These are phyloP conservation scores for Sporodiniella umbellata DNA, from an alignment of 371 early-diverging fungal genomes.

Conservation along the genomic window DNA sequence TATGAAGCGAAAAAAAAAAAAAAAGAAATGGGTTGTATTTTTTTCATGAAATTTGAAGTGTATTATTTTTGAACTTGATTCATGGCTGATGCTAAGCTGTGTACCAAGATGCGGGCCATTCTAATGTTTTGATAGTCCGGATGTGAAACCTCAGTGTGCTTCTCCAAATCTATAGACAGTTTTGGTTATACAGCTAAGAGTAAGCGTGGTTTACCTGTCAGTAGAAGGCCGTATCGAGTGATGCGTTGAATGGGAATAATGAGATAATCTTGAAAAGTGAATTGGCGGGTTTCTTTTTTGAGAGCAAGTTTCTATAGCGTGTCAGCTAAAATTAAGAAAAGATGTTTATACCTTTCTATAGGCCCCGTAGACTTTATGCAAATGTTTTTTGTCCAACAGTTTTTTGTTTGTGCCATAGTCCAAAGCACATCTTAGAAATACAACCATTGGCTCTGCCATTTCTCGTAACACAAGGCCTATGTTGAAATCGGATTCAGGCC, in stretches of 20 bases:
- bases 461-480: slow-evolving; percentile 6
- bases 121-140: slow-evolving; percentile 35
- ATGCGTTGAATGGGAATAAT: slow-evolving; percentile 45
- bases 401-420: slow-evolving; percentile 36
- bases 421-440: slow-evolving; percentile 35
- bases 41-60: background rate
- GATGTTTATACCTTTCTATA: slow-evolving; percentile 14
- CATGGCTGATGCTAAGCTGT: slow-evolving; percentile 38
- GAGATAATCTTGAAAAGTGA: slow-evolving; percentile 31
- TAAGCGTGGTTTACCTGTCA: slow-evolving; percentile 25
- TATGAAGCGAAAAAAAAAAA: no score
- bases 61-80: slow-evolving; percentile 36
- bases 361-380: slow-evolving; percentile 20
- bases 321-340: background rate
- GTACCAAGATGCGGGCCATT: slow-evolving; percentile 27
- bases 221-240: slow-evolving; percentile 34
- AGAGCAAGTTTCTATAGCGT: slow-evolving; percentile 18
- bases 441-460: slow-evolving; percentile 24
- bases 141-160: slow-evolving; percentile 35
- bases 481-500: background rate
- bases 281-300: slow-evolving; percentile 33
- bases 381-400: slow-evolving; percentile 7
- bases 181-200: background rate
- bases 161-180: slow-evolving; percentile 30
- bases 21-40: background rate